A percentile compares a stretch with the other conserved stretches of the same genome.
These are phyloP conservation scores for Verticillium isaacii DNA, from an alignment of 2,329 filamentous ascomycete genomes.

Conservation along the genomic window DNA sequence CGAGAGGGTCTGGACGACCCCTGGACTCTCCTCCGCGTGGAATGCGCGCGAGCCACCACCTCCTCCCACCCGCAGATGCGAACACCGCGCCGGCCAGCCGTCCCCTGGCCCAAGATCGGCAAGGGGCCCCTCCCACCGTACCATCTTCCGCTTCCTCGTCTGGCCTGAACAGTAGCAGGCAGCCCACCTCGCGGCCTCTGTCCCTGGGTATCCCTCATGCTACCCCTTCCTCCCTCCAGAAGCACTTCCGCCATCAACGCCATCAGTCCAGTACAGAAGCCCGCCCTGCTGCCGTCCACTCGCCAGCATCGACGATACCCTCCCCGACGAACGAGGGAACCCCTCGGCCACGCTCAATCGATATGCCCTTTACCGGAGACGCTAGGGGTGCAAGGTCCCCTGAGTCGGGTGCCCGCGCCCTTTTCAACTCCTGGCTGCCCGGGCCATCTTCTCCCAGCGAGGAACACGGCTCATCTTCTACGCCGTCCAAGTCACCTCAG, in stretches of 20 bases:
- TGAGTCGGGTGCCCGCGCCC: slow-evolving; percentile 19
- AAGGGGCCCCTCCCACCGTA: not conserved
- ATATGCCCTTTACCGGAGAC: slow-evolving; percentile 39
- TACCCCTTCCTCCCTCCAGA: slow-evolving; percentile 5
- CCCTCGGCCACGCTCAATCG: slow-evolving; percentile 17
- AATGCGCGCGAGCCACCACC: slow-evolving; percentile 9
- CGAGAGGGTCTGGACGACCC: slow-evolving; percentile 7
- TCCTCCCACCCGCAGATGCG: slow-evolving; percentile 8
- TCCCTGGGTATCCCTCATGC: not conserved
- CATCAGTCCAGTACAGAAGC: slow-evolving; percentile 30
- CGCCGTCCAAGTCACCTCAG: slow-evolving; percentile 9
- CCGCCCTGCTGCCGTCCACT: slow-evolving; percentile 17
- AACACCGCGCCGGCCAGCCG: not conserved
- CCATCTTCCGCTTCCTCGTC: not conserved
- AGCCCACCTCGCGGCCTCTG: not conserved
- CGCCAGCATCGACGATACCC: slow-evolving; percentile 16
- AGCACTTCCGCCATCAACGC: slow-evolving; percentile 21
- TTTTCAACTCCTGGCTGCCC: slow-evolving; percentile 26
- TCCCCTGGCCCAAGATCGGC: not conserved
- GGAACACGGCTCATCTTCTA: slow-evolving; percentile 13
- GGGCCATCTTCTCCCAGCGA: slow-evolving; percentile 19
- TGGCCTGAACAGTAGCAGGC: not conserved
- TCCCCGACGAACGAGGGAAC: slow-evolving; percentile 16
- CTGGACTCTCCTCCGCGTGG: slow-evolving; percentile 2
- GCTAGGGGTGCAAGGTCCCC: slow-evolving; percentile 21